phyloP scores from a whole-genome alignment of 2,329 filamentous ascomycete genomes.

The Colletotrichum incanum region DNA sequence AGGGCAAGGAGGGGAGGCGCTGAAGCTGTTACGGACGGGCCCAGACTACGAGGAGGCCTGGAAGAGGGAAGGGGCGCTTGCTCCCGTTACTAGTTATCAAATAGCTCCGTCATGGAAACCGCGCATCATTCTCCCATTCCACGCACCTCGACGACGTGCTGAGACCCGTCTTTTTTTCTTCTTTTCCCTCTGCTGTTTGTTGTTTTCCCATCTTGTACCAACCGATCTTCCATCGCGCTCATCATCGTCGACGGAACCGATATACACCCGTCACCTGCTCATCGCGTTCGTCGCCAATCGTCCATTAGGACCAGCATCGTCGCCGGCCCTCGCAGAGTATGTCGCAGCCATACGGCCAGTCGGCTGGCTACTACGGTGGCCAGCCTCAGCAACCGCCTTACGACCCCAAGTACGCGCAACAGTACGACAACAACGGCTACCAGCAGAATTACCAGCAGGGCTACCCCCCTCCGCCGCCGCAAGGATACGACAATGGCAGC shows the following conservation, averaged over 20 bases:
- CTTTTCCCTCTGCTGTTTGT: not conserved
- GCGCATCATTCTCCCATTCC: not conserved
- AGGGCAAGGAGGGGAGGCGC: not conserved
- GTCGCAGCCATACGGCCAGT: constrained; percentile 40
- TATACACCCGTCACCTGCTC: no score
- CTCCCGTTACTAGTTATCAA: constrained; percentile 10
- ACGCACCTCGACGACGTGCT: not conserved
- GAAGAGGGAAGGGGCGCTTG: constrained; percentile 4
- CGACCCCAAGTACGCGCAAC: constrained; percentile 50
- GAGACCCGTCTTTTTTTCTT: not conserved
- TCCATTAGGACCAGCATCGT: not conserved
- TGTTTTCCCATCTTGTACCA: not conserved
- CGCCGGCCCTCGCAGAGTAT: constrained; percentile 6
- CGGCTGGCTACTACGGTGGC: constrained; percentile 42
- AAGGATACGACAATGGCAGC: constrained; percentile 43
- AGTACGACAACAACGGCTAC: constrained; percentile 40
- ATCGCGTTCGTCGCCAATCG: not conserved
- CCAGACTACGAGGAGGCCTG: not conserved
- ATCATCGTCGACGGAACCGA: not conserved
- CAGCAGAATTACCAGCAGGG: constrained; percentile 49
- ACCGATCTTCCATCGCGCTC: not conserved
- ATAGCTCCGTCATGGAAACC: constrained; percentile 20
- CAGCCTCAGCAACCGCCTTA: constrained; percentile 45
- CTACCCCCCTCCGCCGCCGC: constrained; percentile 44
- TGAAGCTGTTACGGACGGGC: not conserved